Conservation (phyloP, 2,329 filamentous ascomycete genomes). For the Monosporascus sp. region DNA sequence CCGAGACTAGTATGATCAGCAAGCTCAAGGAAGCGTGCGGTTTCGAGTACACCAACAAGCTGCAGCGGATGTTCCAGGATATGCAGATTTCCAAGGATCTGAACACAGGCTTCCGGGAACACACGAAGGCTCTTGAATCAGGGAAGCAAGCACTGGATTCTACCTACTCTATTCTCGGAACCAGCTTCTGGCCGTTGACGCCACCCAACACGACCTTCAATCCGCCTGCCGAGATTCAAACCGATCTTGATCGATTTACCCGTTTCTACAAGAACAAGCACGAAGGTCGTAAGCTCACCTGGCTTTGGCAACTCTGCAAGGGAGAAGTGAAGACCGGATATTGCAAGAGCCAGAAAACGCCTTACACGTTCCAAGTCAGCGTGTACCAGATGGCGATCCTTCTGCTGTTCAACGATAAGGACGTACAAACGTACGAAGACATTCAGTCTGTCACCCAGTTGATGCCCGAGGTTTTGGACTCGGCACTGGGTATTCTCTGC, state of each 20-base stretch:
- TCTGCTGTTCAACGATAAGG: constrained; percentile 87
- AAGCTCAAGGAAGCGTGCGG: constrained; percentile 98
- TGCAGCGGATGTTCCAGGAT: constrained; percentile 99
- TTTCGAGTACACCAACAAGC: constrained; percentile 98
- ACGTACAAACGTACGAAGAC: constrained; percentile 80
- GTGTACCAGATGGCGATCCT: constrained; percentile 98
- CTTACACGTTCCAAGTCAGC: constrained; percentile 95
- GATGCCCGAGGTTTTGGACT: constrained; percentile 76
- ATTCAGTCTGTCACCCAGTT: constrained; percentile 78
- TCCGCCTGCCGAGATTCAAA: constrained; percentile 76
- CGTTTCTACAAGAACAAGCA: constrained; percentile 96
- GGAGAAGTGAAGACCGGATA: constrained; percentile 94
- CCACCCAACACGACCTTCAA: constrained; percentile 84
- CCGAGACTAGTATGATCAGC: constrained; percentile 98
- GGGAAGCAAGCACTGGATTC: constrained; percentile 74
- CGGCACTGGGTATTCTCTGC: constrained; percentile 76
- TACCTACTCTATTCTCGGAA: constrained; percentile 87
- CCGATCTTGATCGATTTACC: constrained; percentile 83
- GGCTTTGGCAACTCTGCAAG: constrained; percentile 98
- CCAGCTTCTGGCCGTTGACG: constrained; percentile 92
- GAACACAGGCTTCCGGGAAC: constrained; percentile 81
- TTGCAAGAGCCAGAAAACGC: constrained; percentile 80
- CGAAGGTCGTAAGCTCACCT: constrained; percentile 90
- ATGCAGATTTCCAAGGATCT: constrained; percentile 99
- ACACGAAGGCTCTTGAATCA: constrained; percentile 58